phyloP scores from a whole-genome alignment of 208 protist genomes.

The Crithidia sp. region DNA sequence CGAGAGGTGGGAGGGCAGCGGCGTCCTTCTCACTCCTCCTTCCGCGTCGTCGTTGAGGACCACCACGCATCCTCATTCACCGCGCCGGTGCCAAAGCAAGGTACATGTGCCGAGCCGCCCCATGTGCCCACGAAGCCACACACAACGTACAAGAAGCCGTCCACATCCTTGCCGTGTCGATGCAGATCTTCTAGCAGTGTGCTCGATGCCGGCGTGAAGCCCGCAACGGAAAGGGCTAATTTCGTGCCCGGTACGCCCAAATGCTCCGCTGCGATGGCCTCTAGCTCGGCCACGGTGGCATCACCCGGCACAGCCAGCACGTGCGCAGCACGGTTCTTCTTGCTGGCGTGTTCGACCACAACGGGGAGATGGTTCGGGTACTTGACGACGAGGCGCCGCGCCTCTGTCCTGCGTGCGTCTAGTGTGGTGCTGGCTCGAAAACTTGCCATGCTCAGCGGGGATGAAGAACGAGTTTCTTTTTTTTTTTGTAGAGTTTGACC shows the following conservation, averaged over 20 bases:
- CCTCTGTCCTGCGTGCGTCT: slow-evolving; percentile 27
- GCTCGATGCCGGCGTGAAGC: not conserved
- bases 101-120: not conserved
- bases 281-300: slow-evolving; percentile 16
- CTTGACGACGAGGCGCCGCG: slow-evolving; percentile 28
- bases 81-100: not conserved
- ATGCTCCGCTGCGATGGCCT: not conserved
- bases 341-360: slow-evolving; percentile 10
- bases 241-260: not conserved
- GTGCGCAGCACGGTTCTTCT: slow-evolving; percentile 10
- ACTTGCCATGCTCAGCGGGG: not conserved
- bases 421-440: not conserved
- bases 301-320: slow-evolving; percentile 8
- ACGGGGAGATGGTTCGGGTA: slow-evolving; percentile 17
- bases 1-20: too few relatives aligned
- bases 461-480: too few relatives aligned
- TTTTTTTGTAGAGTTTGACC: too few relatives aligned
- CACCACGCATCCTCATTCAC: not conserved
- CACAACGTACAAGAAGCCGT: not conserved
- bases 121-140: not conserved
- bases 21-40: not conserved
- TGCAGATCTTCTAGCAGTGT: not conserved
- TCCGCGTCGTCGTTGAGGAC: not conserved
- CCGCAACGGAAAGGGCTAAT: not conserved
- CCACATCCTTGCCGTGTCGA: not conserved